Evolutionary conservation across 768 basidiomycete species (phyloP), one percentile per base, ranked within the genome.

Genomic region (Tricholoma saponaceum): DNA sequence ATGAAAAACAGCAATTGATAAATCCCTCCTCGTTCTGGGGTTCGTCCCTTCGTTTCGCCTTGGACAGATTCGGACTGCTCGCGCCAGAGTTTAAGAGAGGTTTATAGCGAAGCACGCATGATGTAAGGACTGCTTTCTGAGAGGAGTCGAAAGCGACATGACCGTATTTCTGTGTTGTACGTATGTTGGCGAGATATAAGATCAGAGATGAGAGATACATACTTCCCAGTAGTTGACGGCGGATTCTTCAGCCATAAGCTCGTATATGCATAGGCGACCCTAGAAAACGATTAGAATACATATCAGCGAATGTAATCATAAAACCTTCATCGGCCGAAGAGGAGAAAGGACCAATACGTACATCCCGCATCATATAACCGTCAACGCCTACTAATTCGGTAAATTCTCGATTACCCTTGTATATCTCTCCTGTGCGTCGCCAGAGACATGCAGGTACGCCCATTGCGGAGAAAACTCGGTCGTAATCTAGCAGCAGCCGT

Each of bases 221-320:
- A 89, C 93, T 85, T 98, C 95, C 93, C 94, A 98, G 66, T 97
- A 98, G 69, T 95, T 94, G 41, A 97, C 95, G 2, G 95, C 94
- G 1, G 87, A 89, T 68, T 96, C 95, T 71, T 99, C 96, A 0
- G 95, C 90, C 95, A 99, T 97, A 50, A 98, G 82, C 70, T 98
- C 96, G 72, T 97, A 98, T 56, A 99, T 97, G 66, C 95, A 96
- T 22, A 97, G 73, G 35, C 92, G 88, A 3, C 96, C 96, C 80
- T 92, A 51, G 13, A 20, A 35, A 41, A 51, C 44, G 28, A 56
- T 18, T 25, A 13, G 16, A 28, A 12, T 4, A 7, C 7, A 28
- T n/a, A n/a, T n/a, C 16, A n/a, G 7, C 8, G 9, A 14, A n/a
- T n/a, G 23, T 9, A 3, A 7, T 16, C 2, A 23, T 5, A 10